phyloP scores from a whole-genome alignment of 2,329 filamentous ascomycete species.

The Chrysosporium keratinophilum region DNA sequence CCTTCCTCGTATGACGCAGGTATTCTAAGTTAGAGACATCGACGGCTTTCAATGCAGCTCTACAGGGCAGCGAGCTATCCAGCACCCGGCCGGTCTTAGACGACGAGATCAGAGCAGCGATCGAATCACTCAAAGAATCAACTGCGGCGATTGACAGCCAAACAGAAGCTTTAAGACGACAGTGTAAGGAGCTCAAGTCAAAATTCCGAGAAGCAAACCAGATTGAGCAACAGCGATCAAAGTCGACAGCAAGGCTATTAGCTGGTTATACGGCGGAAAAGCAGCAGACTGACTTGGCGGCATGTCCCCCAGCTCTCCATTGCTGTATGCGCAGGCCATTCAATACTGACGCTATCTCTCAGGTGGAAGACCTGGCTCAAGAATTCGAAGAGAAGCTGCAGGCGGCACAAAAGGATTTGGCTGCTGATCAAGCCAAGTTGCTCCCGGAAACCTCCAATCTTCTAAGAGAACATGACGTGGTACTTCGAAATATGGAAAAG shows the following conservation, averaged over 20 bases:
- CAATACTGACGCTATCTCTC: slow-evolving; percentile 7
- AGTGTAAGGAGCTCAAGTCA: slow-evolving; percentile 25
- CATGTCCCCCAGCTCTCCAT: slow-evolving; percentile 16
- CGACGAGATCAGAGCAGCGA: slow-evolving; percentile 30
- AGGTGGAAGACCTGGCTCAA: slow-evolving; percentile 30
- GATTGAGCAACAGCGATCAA: slow-evolving; percentile 19
- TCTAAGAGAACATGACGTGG: slow-evolving; percentile 31
- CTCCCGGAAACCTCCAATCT: slow-evolving; percentile 25
- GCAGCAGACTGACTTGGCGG: slow-evolving; percentile 27
- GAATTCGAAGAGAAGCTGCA: slow-evolving; percentile 27
- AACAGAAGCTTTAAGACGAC: slow-evolving; percentile 24
- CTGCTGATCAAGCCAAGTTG: slow-evolving; percentile 26
- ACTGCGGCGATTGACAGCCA: slow-evolving; percentile 29
- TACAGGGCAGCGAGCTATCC: slow-evolving; percentile 22
- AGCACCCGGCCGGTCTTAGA: slow-evolving; percentile 32
- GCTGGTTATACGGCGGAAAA: slow-evolving; percentile 29
- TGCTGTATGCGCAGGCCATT: neutral
- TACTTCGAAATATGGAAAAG: slow-evolving; percentile 25
- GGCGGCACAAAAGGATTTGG: slow-evolving; percentile 24
- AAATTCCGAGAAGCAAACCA: slow-evolving; percentile 21
- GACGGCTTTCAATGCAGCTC: slow-evolving; percentile 23
- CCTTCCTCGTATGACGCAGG: slow-evolving; percentile 18
- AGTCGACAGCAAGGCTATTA: slow-evolving; percentile 24
- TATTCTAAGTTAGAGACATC: slow-evolving; percentile 29
- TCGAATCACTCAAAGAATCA: slow-evolving; percentile 29